Base-by-base conservation (phyloP, 169 alveolate genomes). In the Eimeria falciformis region DNA sequence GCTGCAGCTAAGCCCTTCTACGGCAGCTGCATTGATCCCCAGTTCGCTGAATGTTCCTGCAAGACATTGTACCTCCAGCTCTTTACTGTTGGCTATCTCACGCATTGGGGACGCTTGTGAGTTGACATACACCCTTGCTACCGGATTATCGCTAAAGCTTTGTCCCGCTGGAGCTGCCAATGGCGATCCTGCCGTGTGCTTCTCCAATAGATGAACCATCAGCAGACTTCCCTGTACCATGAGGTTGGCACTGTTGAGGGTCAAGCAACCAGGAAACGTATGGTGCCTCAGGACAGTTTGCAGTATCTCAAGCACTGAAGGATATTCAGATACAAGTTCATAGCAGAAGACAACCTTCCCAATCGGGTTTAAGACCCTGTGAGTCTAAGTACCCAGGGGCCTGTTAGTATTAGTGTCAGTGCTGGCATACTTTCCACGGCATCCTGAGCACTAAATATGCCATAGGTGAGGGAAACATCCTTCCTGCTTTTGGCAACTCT, bases 11-110 rank as follows among this genome's bases (percentile, higher is more conserved):
- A 81, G 90, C 9, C 11, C 53, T 21, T 81, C 90, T 29, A 37
- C 77, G 37, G 58, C 43, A 14, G 90, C 90, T 81, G 78, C 90
- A 14, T 81, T 53, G 56, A 81, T 71, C n/a, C 90, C 90, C 33
- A 81, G 77, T 46, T 81, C 90, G 45, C 17, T 14, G 45, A 53
- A 81, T 56, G 33, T 58, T 18, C 90, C 90, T 18, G 58, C 90
- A 27, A 56, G 45, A 55, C 90, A 81, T 56, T 81, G 90, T 21
- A n/a, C 37, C 77, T 65, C 68, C 58, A 81, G 40, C 27, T 18
- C 77, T 7, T 50, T 17, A 18, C 37, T 5, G 23, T 46, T 65
- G 3, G 40, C 77, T 81, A 81, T 4, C 14, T 29, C 77, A 46
- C 45, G 55, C 46, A 81, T 55, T 37, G 90, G 78, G 23, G 90